phyloP scores from a whole-genome alignment of 192 early-diverging fungal genomes.

The Dissophora ornata region DNA sequence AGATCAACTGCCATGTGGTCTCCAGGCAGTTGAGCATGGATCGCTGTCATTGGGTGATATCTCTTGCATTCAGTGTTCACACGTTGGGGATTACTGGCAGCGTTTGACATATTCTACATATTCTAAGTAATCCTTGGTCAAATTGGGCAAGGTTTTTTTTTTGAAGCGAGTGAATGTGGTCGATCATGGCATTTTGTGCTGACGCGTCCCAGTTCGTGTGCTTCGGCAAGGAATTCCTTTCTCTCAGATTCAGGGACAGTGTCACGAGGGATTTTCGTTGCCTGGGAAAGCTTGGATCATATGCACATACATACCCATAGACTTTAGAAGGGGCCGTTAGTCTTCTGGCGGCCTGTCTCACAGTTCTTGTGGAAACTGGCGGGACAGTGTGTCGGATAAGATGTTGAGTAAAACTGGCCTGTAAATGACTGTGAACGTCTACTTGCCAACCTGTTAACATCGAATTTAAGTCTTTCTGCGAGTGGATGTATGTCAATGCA shows the following conservation, averaged over 20 bases:
- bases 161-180: background rate
- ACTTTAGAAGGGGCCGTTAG: background rate
- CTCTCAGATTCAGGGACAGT: slow-evolving; percentile 4
- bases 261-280: background rate
- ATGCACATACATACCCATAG: slow-evolving; percentile 10
- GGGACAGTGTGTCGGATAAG: slow-evolving; percentile 27
- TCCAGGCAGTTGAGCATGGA: slow-evolving; percentile 2
- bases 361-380: slow-evolving; percentile 17
- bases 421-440: slow-evolving; percentile 22
- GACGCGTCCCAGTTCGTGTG: background rate
- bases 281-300: background rate
- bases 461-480: slow-evolving; percentile 20
- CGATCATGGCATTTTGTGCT: slow-evolving; percentile 18
- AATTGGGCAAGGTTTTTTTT: slow-evolving; percentile 1
- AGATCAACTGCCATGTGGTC: slow-evolving; percentile 12
- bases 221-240: background rate
- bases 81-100: slow-evolving; percentile 5
- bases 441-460: slow-evolving; percentile 26
- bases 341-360: background rate
- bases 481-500: background rate
- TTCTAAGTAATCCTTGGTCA: slow-evolving; percentile 10
- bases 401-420: slow-evolving; percentile 21
- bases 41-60: slow-evolving; percentile 8
- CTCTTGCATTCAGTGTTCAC: background rate
- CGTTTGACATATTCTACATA: slow-evolving; percentile 6